Percentiles rank a stretch among this genome's conserved stretches.
Conservation (phyloP, 1,284 basidiomycete genomes). For the Pascua sp. region DNA sequence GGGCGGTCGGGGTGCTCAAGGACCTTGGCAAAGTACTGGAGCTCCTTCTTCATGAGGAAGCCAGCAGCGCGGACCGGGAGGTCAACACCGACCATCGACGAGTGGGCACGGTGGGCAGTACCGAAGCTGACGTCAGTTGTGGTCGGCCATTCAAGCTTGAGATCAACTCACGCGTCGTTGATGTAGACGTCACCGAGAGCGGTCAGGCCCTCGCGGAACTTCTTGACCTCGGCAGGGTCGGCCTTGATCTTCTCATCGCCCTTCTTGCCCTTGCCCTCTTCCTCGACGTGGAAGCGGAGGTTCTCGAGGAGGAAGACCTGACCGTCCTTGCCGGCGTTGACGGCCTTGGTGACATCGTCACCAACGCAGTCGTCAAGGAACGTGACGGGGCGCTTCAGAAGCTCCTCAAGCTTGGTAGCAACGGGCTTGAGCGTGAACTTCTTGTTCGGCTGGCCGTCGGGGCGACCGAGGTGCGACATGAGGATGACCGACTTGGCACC, state of each 20-base stretch:
- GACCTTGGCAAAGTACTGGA: conserved; percentile 98
- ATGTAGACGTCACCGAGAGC: conserved; percentile 93
- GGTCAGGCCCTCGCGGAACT: conserved; percentile 84
- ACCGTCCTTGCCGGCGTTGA: conserved; percentile 67
- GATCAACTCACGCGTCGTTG: conserved; percentile 70
- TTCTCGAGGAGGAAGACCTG: conserved; percentile 94
- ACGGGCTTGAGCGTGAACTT: conserved; percentile 94
- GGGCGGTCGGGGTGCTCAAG: conserved; percentile 91
- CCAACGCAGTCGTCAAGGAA: conserved; percentile 89
- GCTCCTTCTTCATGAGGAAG: conserved; percentile 97
- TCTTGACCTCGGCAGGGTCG: conserved; percentile 71
- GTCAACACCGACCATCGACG: conserved; percentile 96
- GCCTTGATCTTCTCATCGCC: conserved; percentile 79
- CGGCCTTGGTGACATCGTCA: conserved; percentile 71
- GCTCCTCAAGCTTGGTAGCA: conserved; percentile 64
- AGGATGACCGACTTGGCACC: conserved; percentile 82
- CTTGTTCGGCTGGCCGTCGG: conserved; percentile 81
- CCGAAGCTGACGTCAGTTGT: conserved; percentile 60
- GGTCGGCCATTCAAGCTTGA: neutral
- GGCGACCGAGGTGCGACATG: conserved; percentile 98
- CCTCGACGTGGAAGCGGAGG: conserved; percentile 96
- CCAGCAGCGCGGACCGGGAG: conserved; percentile 90
- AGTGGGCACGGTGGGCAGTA: conserved; percentile 96
- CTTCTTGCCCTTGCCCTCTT: conserved; percentile 95
- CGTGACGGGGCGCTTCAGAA: conserved; percentile 65